Conservation (phyloP, 208 protist genomes). For the Crithidia sp. region DNA sequence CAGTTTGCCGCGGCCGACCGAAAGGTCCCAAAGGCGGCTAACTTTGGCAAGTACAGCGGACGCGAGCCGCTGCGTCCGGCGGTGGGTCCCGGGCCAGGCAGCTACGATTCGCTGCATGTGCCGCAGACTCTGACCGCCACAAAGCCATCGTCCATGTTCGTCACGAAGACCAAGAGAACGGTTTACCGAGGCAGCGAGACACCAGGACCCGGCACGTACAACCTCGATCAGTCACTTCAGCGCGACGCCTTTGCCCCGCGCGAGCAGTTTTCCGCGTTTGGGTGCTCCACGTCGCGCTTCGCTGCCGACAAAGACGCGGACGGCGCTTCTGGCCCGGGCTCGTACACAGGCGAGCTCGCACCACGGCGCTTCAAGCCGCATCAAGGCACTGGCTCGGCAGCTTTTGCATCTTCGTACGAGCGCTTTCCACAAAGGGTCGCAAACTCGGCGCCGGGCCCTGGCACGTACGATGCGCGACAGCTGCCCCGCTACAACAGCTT, state of each 20-base stretch:
- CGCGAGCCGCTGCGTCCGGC: constrained; percentile 32
- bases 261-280: constrained; percentile 69
- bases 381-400: constrained; percentile 36
- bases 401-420: constrained; percentile 61
- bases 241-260: constrained; percentile 1
- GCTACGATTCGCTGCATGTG: constrained; percentile 50
- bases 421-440: constrained; percentile 38
- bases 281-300: constrained; percentile 64
- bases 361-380: constrained; percentile 51
- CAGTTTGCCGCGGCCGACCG: constrained; percentile 48
- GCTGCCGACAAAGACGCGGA: constrained; percentile 18
- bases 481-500: constrained; percentile 42
- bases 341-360: constrained; percentile 78
- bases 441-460: constrained; percentile 57
- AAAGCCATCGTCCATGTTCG: constrained; percentile 88
- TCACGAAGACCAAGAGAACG: constrained; percentile 60
- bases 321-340: constrained; percentile 63
- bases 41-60: constrained; percentile 69
- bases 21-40: constrained; percentile 43
- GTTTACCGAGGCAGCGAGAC: constrained; percentile 26
- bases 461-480: constrained; percentile 50
- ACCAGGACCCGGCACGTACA: constrained; percentile 82
- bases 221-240: constrained; percentile 24
- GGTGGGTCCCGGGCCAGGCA: constrained; percentile 71
- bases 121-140: constrained; percentile 34